These are phyloP conservation scores for Globisporangium splendens DNA, from an alignment of 352 stramenopile genomes.

Conservation along the genomic window DNA sequence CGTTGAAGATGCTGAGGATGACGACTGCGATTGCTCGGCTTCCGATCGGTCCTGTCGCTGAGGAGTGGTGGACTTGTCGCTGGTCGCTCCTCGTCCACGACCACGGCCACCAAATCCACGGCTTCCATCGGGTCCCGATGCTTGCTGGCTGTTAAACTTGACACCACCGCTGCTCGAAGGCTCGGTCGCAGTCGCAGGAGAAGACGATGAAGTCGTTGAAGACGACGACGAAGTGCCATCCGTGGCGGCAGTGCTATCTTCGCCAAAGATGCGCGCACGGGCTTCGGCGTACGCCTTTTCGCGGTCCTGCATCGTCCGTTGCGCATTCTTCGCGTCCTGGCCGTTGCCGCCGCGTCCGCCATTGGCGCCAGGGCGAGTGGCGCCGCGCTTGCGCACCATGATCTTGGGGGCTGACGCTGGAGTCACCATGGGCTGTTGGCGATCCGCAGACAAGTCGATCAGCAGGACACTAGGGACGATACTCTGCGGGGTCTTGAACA, in stretches of 20 bases:
- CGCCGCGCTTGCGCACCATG: constrained; percentile 86
- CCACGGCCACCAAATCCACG: constrained; percentile 30
- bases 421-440: constrained; percentile 54
- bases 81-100: constrained; percentile 4
- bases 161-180: constrained; percentile 6
- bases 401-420: constrained; percentile 87
- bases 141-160: constrained; percentile 36
- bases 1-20: not conserved
- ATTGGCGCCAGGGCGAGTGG: constrained; percentile 29
- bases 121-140: constrained; percentile 50
- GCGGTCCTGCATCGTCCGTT: constrained; percentile 86
- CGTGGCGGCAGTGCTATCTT: constrained; percentile 31
- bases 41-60: not conserved
- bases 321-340: constrained; percentile 37
- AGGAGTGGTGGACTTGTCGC: not conserved
- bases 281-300: constrained; percentile 94
- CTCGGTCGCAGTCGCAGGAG: constrained; percentile 2
- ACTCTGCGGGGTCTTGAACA: constrained; percentile 85
- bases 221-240: constrained; percentile 22
- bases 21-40: not conserved
- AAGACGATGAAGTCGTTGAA: constrained; percentile 12
- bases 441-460: constrained; percentile 81
- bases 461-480: constrained; percentile 77
- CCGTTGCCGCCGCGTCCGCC: constrained; percentile 15
- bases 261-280: constrained; percentile 92